phyloP scores from a whole-genome alignment of 176 grass and related monocot species.

The Carex littledalei region DNA sequence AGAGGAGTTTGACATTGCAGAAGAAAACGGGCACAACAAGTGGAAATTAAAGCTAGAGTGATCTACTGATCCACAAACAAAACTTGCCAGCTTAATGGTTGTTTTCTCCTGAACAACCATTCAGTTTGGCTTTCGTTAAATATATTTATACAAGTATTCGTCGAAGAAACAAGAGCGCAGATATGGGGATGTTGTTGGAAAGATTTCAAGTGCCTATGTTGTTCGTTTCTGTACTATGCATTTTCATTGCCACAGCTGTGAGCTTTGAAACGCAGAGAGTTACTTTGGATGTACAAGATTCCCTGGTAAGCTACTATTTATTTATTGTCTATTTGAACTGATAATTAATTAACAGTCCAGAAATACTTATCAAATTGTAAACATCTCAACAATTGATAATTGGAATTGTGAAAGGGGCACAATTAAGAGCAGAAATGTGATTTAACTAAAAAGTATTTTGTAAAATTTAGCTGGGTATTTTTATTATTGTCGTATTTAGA shows the following conservation, averaged over 20 bases:
- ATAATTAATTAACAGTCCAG: background rate
- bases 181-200: conserved; percentile 6
- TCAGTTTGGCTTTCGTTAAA: background rate
- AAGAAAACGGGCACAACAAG: background rate
- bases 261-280: background rate
- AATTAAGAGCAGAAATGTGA: too few relatives aligned
- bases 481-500: too few relatives aligned
- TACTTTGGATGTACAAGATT: conserved; percentile 10
- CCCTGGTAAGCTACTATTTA: conserved; percentile 3
- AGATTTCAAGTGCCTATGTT: background rate
- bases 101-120: conserved; percentile 1
- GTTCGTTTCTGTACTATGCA: background rate
- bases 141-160: background rate
- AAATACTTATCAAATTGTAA: background rate
- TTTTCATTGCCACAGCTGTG: background rate
- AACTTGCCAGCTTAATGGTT: background rate
- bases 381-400: background rate
- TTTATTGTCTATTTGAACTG: background rate
- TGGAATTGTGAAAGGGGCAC: too few relatives aligned
- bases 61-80: background rate
- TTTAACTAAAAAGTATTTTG: too few relatives aligned
- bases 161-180: background rate
- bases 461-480: too few relatives aligned
- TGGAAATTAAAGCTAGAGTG: conserved; percentile 10
- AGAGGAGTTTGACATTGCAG: conserved; percentile 4